Conservation (phyloP, 2,329 filamentous ascomycete species). For the Alternaria triticina region DNA sequence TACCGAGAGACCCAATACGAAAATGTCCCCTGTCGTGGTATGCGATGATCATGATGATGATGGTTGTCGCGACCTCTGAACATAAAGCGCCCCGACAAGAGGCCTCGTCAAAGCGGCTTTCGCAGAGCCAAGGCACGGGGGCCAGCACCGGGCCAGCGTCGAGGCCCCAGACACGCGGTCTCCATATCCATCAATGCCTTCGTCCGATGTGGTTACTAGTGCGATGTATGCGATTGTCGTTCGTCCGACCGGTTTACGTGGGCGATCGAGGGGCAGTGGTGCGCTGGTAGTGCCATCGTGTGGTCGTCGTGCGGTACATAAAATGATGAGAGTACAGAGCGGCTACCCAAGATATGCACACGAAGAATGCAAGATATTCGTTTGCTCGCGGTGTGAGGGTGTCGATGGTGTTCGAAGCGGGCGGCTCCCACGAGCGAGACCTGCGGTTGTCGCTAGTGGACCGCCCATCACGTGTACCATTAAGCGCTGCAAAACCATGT, state of each 20-base stretch:
- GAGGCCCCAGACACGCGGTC: background rate
- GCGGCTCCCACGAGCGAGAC: constrained; percentile 15
- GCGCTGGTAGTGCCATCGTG: constrained; percentile 12
- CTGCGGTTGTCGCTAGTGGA: constrained; percentile 23
- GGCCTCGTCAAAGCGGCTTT: constrained; percentile 1
- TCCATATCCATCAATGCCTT: background rate
- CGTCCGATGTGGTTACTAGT: background rate
- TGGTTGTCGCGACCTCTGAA: background rate
- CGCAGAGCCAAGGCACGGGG: background rate
- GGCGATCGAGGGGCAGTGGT: constrained; percentile 29
- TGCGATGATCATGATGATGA: background rate
- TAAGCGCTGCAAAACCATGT: constrained; percentile 7
- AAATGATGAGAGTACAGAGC: background rate
- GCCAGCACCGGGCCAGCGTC: background rate
- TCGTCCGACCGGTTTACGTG: constrained; percentile 9
- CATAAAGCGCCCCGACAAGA: background rate
- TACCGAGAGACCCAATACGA: background rate
- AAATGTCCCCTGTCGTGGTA: background rate
- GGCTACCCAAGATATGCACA: background rate
- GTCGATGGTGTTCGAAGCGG: constrained; percentile 17
- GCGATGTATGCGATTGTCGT: constrained; percentile 1
- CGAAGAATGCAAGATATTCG: background rate
- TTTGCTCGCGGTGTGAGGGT: constrained; percentile 3
- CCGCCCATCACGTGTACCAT: constrained; percentile 20
- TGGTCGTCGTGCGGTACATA: background rate